Evolutionary conservation across 768 basidiomycete species (phyloP), one percentile per base, ranked within the genome.

Genomic region (Coprinopsis strossmayeri): DNA sequence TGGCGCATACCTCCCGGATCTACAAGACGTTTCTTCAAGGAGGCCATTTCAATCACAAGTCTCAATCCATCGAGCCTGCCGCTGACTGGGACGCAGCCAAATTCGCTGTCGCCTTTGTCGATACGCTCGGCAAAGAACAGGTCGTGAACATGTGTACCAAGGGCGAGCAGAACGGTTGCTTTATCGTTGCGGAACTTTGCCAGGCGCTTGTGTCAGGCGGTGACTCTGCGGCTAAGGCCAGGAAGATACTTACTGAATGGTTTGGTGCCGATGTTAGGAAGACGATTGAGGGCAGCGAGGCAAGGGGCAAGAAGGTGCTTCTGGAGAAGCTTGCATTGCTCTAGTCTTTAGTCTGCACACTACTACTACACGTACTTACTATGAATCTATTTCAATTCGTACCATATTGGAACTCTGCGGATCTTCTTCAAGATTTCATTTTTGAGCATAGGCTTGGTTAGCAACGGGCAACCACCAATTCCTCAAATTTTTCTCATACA

Each of bases 1-100:
- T 92, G 11, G 79, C 91, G 1, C 90, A 91, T 57, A 78, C 84
- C 0, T 84, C 88, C 2, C 77, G 93, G 34, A 60, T 93, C 42
- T 94, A 91, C 75, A 96, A 96, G 62, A 82, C 81, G 4, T 79
- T 96, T 4, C 73, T 96, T 1, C 91, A 94, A 60, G 93, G 93
- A 3, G 93, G 93, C 0, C 91, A 94, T 61, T 96, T 82, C 65
- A 82, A 80, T 52, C 83, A 81, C 26, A 61, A 74, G 0, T 75
- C 79, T 2, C 72, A 73, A 18, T 53, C 73, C 2, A 69, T 94
- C 30, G 74, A 77, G 2, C 56, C 74, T 2, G 55, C 63, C 1
- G 34, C 52, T 0, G 54, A 58, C 10, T 91, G 84, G 73, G 78
- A 82, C 17, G 68, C 83, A 0, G 59, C 64, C 1, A 65, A 63